These are phyloP conservation scores for Nannizzia gypsea DNA, from an alignment of 2,329 filamentous ascomycete genomes.

Conservation along the genomic window DNA sequence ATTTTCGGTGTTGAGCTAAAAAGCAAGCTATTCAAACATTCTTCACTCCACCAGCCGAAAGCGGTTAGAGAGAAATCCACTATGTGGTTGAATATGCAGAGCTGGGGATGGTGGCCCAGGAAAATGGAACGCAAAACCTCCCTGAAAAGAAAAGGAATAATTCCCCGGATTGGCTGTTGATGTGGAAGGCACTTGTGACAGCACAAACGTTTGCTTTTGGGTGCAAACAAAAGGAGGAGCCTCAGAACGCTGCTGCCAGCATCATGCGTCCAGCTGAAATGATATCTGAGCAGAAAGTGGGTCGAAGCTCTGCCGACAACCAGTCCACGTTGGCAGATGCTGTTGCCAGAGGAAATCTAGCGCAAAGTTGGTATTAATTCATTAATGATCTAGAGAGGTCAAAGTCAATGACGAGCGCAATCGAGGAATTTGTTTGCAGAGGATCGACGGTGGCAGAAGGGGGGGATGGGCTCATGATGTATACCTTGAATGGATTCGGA, in stretches of 20 bases:
- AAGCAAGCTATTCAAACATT: slow-evolving; percentile 3
- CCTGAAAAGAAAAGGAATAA: not conserved
- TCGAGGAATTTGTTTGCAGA: not conserved
- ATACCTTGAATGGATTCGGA: slow-evolving; percentile 2
- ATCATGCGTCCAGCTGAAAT: not conserved
- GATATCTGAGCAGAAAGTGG: not conserved
- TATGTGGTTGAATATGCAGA: slow-evolving; percentile 4
- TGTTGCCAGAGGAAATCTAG: not conserved
- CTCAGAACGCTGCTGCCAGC: not conserved
- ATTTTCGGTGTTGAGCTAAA: slow-evolving; percentile 1
- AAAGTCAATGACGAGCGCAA: slow-evolving; percentile 1
- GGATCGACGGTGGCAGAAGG: slow-evolving; percentile 11
- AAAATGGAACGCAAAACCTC: not conserved
- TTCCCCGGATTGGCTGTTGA: slow-evolving; percentile 2
- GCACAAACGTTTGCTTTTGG: not conserved
- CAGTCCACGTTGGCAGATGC: not conserved
- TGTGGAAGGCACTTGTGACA: slow-evolving; percentile 3
- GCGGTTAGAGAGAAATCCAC: slow-evolving; percentile 2
- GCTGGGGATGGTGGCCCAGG: slow-evolving; percentile 1
- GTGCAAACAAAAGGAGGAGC: not conserved
- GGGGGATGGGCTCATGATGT: slow-evolving; percentile 1
- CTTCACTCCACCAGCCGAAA: not conserved
- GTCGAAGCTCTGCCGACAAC: not conserved
- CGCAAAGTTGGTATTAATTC: not conserved
- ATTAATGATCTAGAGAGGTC: slow-evolving; percentile 1